Evolutionary conservation across 371 early-diverging fungal genomes (phyloP), one percentile per base, ranked within the genome.

Genomic region (Lichtheimia ornata): DNA sequence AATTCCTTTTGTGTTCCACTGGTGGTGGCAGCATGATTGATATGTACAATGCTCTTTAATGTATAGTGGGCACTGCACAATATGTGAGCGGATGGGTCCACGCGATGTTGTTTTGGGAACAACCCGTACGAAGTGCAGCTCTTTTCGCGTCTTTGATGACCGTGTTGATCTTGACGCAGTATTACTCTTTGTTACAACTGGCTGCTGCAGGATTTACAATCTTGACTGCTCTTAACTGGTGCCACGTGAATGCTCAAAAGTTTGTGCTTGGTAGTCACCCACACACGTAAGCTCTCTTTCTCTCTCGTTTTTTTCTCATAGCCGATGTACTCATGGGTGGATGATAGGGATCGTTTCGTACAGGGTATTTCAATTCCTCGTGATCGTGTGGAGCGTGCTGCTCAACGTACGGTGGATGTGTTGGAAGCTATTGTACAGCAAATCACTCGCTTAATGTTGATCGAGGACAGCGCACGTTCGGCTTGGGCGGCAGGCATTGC

Each of bases 21-120:
- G 28, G 35, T 22, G 28, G 35, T 35, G 35, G 35, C 6, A 35
- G 11, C 35, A 11, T 35, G 0, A 9, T 35, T 35, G 22, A 22
- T 22, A 22, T 22, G 22, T 22, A 22, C 22, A 35, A 5, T 30
- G 7, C 3, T 30, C 3, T 35, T 1, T 2, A 11, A 9, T 35
- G 35, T 35, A 28, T 28, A 35, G 35, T 76, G 4, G 35, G 35
- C 35, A 35, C 35, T 12, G 65, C 76, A 20, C 59, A 67, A 14
- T 81, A 78, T 65, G 74, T 84, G 58, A 74, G 74, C 14, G 67
- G 79, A 17, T 63, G 75, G 44, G 61, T 74, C 30, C 71, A 74
- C 56, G 79, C 79, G 42, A 74, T 84, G 24, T 67, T 84, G 54
- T 78, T 78, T 54, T 85, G 85, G 85, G 81, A 85, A 63, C 67